Percentiles rank a stretch among this genome's conserved stretches.
Evolutionary conservation across 1,284 basidiomycete genomes (phyloP).

Genomic region (Fomitopsis betulina): DNA sequence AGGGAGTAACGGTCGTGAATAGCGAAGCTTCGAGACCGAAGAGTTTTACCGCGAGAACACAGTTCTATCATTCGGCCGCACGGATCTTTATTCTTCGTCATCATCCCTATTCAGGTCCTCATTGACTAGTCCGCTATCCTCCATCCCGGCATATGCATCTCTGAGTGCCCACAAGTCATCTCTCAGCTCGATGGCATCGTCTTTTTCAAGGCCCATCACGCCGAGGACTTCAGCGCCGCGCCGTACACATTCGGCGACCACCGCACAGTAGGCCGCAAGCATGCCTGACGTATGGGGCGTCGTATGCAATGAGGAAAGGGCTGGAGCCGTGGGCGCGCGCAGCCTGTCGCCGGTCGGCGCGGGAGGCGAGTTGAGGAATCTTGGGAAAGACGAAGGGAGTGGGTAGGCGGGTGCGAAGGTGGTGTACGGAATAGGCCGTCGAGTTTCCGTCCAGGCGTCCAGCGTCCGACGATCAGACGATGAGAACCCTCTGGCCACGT

Average conservation of each 20-base stretch:
- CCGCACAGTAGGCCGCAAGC: constrained; percentile 23
- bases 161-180: constrained; percentile 28
- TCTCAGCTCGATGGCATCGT: constrained; percentile 28
- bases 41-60: not conserved
- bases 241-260: constrained; percentile 23
- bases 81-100: constrained; percentile 14
- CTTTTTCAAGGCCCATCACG: constrained; percentile 27
- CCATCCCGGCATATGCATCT: constrained; percentile 25
- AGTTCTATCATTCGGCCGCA: not conserved
- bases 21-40: not conserved
- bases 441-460: constrained; percentile 28
- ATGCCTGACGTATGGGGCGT: constrained; percentile 18
- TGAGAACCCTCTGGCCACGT: constrained; percentile 55
- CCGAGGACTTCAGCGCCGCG: constrained; percentile 24
- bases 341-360: constrained; percentile 8
- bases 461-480: constrained; percentile 31
- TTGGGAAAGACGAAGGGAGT: constrained; percentile 25
- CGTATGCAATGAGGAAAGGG: constrained; percentile 23
- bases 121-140: constrained; percentile 1
- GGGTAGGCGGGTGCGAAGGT: constrained; percentile 24
- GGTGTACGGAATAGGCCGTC: constrained; percentile 21
- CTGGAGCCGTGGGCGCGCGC: constrained; percentile 4
- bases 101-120: constrained; percentile 14
- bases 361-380: constrained; percentile 19
- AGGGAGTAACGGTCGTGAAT: not conserved